Percentiles rank a stretch among this genome's conserved stretches.
Evolutionary conservation across 139 green algal species (phyloP).

Genomic region (Tetratostichococcus sp.): DNA sequence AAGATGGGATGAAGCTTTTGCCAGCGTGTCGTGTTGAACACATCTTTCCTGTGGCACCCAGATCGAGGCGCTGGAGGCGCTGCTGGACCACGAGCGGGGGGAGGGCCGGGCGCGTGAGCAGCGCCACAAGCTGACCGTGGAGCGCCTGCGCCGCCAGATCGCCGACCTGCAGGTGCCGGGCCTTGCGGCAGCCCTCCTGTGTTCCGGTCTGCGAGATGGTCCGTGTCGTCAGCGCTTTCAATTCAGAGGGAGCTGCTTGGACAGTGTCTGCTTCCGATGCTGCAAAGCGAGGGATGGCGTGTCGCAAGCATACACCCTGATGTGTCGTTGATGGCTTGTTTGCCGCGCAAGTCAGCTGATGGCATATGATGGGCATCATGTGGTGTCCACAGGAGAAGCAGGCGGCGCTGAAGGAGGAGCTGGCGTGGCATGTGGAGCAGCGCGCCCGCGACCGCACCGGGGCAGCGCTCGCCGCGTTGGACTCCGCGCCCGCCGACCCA

Average conservation of each 20-base stretch:
- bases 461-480: background rate
- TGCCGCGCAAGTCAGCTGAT: too few relatives aligned
- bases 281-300: background rate
- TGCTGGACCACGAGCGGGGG: slow-evolving; percentile 59
- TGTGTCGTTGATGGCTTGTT: too few relatives aligned
- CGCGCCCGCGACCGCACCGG: slow-evolving; percentile 10
- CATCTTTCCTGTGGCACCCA: background rate
- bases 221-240: too few relatives aligned
- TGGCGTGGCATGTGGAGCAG: slow-evolving; percentile 65
- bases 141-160: slow-evolving; percentile 74
- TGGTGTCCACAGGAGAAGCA: slow-evolving; percentile 45
- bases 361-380: too few relatives aligned
- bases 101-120: slow-evolving; percentile 55
- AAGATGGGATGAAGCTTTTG: too few relatives aligned
- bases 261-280: too few relatives aligned
- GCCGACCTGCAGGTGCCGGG: slow-evolving; percentile 62
- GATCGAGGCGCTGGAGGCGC: slow-evolving; percentile 41
- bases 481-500: background rate
- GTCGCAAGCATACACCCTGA: background rate
- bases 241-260: too few relatives aligned
- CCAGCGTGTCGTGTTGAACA: background rate
- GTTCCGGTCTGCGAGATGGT: too few relatives aligned
- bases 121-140: slow-evolving; percentile 71
- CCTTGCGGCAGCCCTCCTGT: too few relatives aligned
- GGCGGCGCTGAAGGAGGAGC: slow-evolving; percentile 66